phyloP scores from a whole-genome alignment of 2,329 filamentous ascomycete genomes.

The Fusarium xylarioides region DNA sequence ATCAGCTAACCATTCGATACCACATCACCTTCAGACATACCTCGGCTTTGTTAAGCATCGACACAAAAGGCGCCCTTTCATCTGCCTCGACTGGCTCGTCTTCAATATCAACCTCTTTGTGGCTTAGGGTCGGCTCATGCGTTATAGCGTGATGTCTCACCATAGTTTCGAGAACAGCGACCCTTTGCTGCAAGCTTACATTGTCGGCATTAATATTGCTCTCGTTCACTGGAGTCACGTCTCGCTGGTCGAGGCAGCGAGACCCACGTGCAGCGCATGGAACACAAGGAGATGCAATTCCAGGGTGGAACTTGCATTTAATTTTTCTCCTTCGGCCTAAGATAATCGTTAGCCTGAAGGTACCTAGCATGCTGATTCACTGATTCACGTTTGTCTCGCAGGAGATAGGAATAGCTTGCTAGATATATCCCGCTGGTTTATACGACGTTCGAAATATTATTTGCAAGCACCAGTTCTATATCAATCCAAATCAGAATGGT shows the following conservation, averaged over 20 bases:
- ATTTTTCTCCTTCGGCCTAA: neutral
- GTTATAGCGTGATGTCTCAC: neutral
- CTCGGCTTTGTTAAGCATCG: neutral
- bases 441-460: accelerated
- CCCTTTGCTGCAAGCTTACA: neutral
- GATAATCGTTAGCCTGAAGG: accelerated
- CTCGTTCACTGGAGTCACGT: neutral
- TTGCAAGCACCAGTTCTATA: accelerated
- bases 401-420: accelerated
- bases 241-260: neutral
- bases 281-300: neutral
- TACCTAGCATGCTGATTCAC: accelerated
- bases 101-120: neutral
- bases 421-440: accelerated
- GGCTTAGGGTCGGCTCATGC: accelerated
- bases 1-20: neutral
- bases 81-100: neutral
- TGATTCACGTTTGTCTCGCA: too few species aligned
- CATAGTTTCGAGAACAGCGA: neutral
- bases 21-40: neutral
- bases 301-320: neutral
- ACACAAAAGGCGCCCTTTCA: neutral
- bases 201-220: neutral
- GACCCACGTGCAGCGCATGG: neutral
- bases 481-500: accelerated